Percentiles rank a stretch among this genome's conserved stretches.
phyloP scores from a whole-genome alignment of 108 stramenopile genomes.

The Hondaea fermentalgiana region DNA sequence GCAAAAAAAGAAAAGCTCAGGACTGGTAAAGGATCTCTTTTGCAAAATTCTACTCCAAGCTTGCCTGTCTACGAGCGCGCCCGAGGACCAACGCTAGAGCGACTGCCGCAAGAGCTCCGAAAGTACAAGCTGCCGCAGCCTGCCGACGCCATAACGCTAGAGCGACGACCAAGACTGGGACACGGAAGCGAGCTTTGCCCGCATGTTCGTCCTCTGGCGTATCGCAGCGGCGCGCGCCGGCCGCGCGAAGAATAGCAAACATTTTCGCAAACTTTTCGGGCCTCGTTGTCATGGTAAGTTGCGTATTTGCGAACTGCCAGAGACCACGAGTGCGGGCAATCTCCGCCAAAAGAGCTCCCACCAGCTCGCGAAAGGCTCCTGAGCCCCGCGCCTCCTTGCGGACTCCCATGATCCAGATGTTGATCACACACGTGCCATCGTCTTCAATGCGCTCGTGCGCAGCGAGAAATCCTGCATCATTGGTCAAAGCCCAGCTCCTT shows the following conservation, averaged over 20 bases:
- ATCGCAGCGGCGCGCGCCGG: background rate
- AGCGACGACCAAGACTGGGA: background rate
- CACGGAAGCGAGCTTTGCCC: slow-evolving; percentile 10
- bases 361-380: background rate
- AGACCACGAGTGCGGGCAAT: background rate
- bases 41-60: no score
- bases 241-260: background rate
- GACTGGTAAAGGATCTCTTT: no score
- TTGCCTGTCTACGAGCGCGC: no score
- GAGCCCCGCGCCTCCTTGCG: background rate
- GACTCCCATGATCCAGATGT: slow-evolving; percentile 3
- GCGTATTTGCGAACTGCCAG: background rate
- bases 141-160: background rate
- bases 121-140: background rate
- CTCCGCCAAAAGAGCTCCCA: background rate
- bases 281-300: background rate
- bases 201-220: background rate
- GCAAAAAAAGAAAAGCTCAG: no score
- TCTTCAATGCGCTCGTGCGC: background rate
- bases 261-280: slow-evolving; percentile 2
- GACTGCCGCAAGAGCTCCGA: no score
- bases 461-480: background rate
- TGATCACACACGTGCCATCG: background rate
- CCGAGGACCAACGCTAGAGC: no score
- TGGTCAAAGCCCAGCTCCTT: background rate